Conservation (phyloP, 768 basidiomycete genomes). For the Agrocybe chaxingu region DNA sequence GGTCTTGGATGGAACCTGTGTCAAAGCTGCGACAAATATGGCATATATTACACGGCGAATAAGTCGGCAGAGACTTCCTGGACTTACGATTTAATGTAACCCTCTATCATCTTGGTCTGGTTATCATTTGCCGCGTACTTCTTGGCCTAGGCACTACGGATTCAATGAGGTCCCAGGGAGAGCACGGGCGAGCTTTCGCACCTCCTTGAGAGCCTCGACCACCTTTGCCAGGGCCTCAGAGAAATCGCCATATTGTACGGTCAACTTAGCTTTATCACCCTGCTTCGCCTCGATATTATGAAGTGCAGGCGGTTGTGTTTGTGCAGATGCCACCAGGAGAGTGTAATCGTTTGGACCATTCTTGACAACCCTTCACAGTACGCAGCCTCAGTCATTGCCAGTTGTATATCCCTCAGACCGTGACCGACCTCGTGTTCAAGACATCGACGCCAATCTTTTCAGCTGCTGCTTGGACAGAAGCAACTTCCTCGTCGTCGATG, state of each 20-base stretch:
- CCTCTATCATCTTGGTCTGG: conserved; percentile 70
- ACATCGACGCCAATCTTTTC: conserved; percentile 76
- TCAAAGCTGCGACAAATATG: conserved; percentile 48
- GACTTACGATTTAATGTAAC: conserved; percentile 74
- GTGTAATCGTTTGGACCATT: conserved; percentile 58
- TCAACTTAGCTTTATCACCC: conserved; percentile 46
- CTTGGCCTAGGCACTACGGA: conserved; percentile 49
- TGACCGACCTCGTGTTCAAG: conserved; percentile 71
- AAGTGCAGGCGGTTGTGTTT: conserved; percentile 31
- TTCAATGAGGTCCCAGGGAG: not conserved
- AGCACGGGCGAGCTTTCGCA: conserved; percentile 16
- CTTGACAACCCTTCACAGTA: conserved; percentile 59
- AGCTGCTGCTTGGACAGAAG: conserved; percentile 67
- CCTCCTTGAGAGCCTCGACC: conserved; percentile 58
- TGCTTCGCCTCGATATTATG: conserved; percentile 44
- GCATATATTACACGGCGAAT: not conserved
- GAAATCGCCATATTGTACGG: conserved; percentile 76
- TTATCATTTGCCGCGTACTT: conserved; percentile 72
- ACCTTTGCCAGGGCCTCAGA: conserved; percentile 51
- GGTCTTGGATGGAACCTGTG: conserved; percentile 75
- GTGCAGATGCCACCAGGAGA: conserved; percentile 72
- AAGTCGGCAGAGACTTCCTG: not conserved
- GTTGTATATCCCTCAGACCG: not conserved
- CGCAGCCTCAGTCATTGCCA: not conserved
- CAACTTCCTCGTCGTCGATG: conserved; percentile 76